phyloP scores from a whole-genome alignment of 2,329 filamentous ascomycete species.

The Colletotrichum sp. region DNA sequence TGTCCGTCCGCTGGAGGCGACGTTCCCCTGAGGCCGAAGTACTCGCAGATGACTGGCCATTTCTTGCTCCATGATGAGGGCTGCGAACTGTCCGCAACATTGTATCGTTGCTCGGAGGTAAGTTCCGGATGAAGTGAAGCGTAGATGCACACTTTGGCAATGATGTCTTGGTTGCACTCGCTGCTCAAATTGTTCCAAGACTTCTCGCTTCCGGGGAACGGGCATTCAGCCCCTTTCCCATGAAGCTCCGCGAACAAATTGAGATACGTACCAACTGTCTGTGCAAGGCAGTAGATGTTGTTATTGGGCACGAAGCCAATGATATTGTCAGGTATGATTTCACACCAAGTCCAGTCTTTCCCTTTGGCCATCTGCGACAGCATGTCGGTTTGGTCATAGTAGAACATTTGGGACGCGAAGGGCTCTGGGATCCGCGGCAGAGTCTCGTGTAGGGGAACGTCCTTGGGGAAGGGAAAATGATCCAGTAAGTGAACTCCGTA shows the following conservation, averaged over 20 bases:
- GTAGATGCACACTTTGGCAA: conserved; percentile 45
- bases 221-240: conserved; percentile 36
- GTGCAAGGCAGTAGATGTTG: conserved; percentile 46
- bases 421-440: conserved; percentile 45
- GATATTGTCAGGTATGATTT: conserved; percentile 48
- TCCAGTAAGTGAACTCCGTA: conserved; percentile 37
- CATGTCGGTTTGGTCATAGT: conserved; percentile 49
- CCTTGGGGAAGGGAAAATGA: conserved; percentile 31
- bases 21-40: conserved; percentile 49
- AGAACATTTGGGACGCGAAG: conserved; percentile 48
- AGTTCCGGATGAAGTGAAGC: conserved; percentile 44
- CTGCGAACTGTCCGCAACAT: conserved; percentile 43
- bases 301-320: conserved; percentile 47
- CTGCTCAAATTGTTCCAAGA: conserved; percentile 38
- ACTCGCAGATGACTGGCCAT: conserved; percentile 50
- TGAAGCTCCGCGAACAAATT: conserved; percentile 39
- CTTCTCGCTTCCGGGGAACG: conserved; percentile 39
- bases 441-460: conserved; percentile 42
- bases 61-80: conserved; percentile 44
- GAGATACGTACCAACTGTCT: conserved; percentile 43
- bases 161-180: conserved; percentile 39
- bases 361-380: conserved; percentile 37
- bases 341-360: conserved; percentile 48
- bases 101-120: conserved; percentile 42
- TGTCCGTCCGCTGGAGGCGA: conserved; percentile 28